These are phyloP conservation scores for Magnaporthiopsis rhizophila DNA, from an alignment of 2,329 filamentous ascomycete genomes.

Conservation along the genomic window DNA sequence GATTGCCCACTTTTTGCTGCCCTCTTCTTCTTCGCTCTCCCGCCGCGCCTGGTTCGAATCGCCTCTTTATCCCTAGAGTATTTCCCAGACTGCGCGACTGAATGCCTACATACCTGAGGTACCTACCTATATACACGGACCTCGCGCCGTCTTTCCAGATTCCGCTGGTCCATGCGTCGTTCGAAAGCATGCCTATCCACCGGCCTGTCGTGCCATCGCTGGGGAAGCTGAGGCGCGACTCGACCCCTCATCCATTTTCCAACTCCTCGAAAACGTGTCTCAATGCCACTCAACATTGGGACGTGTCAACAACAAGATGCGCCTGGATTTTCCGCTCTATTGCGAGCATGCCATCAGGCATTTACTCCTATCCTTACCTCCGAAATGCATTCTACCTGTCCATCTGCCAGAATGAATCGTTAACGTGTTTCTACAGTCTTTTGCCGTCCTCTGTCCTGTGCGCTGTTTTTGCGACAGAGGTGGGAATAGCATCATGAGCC, in stretches of 20 bases:
- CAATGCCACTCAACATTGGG: not conserved
- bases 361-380: not conserved
- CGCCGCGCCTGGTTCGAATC: not conserved
- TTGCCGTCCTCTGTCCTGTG: not conserved
- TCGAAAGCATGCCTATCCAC: not conserved
- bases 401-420: not conserved
- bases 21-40: not conserved
- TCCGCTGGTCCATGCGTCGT: not conserved
- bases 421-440: not conserved
- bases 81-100: not conserved
- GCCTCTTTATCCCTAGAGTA: not conserved
- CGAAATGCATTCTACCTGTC: not conserved
- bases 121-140: not conserved
- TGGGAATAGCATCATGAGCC: constrained; percentile 2
- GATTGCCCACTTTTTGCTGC: not conserved
- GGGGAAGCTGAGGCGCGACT: not conserved
- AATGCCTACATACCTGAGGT: not conserved
- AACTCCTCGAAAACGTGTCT: not conserved
- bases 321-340: not conserved
- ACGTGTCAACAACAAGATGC: not conserved
- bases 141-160: not conserved
- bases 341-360: not conserved
- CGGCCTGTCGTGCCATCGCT: not conserved
- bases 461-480: not conserved
- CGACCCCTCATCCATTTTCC: not conserved